Evolutionary conservation across 495 filamentous ascomycete genomes (phyloP).

Genomic region (Lasiosphaeris hirsuta): DNA sequence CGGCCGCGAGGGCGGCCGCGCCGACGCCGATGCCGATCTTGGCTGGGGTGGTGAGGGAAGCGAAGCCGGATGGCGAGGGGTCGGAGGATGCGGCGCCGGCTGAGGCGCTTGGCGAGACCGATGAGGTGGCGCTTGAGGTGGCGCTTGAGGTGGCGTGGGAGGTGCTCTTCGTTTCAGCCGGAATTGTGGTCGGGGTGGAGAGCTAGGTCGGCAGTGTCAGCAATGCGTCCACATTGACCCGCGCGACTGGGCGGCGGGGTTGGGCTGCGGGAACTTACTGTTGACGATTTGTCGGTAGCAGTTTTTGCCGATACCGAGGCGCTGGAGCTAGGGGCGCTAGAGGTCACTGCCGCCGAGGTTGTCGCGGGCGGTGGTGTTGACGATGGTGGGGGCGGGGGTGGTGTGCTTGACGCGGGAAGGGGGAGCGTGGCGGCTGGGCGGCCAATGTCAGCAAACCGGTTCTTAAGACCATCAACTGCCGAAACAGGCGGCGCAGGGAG

Average conservation of each 20-base stretch:
- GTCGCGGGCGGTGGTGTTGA: slow-evolving; percentile 1
- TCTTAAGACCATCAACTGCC: not conserved
- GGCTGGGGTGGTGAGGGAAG: slow-evolving; percentile 30
- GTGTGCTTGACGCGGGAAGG: slow-evolving; percentile 14
- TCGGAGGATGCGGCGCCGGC: slow-evolving; percentile 10
- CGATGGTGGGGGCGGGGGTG: slow-evolving; percentile 8
- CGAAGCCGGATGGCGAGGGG: slow-evolving; percentile 8
- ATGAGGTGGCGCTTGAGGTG: not conserved
- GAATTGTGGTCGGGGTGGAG: not conserved
- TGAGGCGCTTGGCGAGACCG: slow-evolving; percentile 13
- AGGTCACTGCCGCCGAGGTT: not conserved
- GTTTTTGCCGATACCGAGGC: not conserved
- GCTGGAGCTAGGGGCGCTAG: not conserved
- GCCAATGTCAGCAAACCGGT: not conserved
- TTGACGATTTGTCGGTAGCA: slow-evolving; percentile 2
- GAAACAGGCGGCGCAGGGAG: not conserved
- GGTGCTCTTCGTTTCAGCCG: slow-evolving; percentile 8
- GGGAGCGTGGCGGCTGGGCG: slow-evolving; percentile 18
- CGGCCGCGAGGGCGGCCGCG: slow-evolving; percentile 30
- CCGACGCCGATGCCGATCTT: slow-evolving; percentile 46
- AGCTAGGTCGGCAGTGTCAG: not conserved
- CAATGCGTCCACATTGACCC: not conserved
- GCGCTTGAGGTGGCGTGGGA: slow-evolving; percentile 8
- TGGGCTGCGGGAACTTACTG: not conserved
- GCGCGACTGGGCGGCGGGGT: not conserved